A percentile compares a stretch with the other conserved stretches of the same genome.
phyloP scores from a whole-genome alignment of 2,329 filamentous ascomycete species.

The Sarocladium kiliense region DNA sequence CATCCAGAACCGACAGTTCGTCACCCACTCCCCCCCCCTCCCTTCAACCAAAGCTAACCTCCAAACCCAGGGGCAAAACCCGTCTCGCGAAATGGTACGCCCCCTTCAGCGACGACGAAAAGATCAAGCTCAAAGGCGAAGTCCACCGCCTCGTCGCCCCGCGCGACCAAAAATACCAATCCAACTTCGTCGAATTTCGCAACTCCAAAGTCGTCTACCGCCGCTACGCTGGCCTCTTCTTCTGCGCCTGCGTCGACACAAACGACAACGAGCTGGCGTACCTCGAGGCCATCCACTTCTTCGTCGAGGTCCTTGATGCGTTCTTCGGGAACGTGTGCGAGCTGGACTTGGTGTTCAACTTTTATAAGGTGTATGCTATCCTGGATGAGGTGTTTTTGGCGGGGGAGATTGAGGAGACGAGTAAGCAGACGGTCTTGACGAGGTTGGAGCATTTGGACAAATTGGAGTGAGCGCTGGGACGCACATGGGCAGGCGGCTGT shows the following conservation, averaged over 20 bases:
- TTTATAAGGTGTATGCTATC: slow-evolving; percentile 92
- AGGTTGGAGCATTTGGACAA: slow-evolving; percentile 94
- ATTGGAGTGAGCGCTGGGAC: slow-evolving; percentile 57
- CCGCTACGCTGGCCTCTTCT: slow-evolving; percentile 95
- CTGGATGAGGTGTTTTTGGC: slow-evolving; percentile 97
- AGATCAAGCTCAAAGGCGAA: slow-evolving; percentile 98
- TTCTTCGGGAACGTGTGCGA: slow-evolving; percentile 99
- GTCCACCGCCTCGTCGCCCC: slow-evolving; percentile 96
- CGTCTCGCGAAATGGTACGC: slow-evolving; percentile 98
- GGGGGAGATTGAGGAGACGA: slow-evolving; percentile 97
- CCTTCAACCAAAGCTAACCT: slow-evolving; percentile 10
- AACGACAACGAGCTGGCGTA: slow-evolving; percentile 98
- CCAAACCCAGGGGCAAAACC: slow-evolving; percentile 76
- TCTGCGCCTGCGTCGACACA: slow-evolving; percentile 97
- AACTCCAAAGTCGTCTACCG: slow-evolving; percentile 97
- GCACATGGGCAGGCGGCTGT: too few relatives aligned
- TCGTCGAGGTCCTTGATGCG: slow-evolving; percentile 95
- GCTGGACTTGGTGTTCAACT: slow-evolving; percentile 82
- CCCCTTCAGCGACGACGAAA: slow-evolving; percentile 97
- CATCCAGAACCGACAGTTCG: slow-evolving; percentile 82
- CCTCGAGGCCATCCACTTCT: slow-evolving; percentile 97
- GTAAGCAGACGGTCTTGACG: slow-evolving; percentile 95
- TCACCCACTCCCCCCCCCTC: background rate
- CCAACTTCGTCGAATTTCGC: slow-evolving; percentile 96
- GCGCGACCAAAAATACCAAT: slow-evolving; percentile 98